Evolutionary conservation across 129 eudicot genomes (phyloP).

Genomic region (Artemisia argyi): DNA sequence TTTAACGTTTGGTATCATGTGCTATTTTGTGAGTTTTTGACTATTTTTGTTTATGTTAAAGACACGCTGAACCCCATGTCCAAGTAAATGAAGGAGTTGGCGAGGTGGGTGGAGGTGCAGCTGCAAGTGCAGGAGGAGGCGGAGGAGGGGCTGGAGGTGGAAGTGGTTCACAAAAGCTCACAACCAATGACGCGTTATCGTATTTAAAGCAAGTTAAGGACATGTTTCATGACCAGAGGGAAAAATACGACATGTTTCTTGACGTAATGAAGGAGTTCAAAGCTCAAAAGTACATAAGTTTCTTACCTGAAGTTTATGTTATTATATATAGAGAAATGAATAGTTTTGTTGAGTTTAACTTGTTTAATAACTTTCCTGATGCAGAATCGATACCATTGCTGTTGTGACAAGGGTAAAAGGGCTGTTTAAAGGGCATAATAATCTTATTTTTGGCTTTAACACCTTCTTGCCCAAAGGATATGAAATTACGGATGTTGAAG

Average conservation of each 20-base stretch:
- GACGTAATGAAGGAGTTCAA: slow-evolving; percentile 91
- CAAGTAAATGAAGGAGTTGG: slow-evolving; percentile 41
- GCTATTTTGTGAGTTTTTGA: neutral
- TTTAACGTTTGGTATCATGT: neutral
- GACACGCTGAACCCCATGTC: slow-evolving; percentile 67
- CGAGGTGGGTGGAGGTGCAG: slow-evolving; percentile 39
- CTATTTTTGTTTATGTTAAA: slow-evolving; percentile 33
- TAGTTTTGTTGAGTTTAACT: slow-evolving; percentile 4
- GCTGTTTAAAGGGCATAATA: slow-evolving; percentile 80
- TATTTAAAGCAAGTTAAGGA: slow-evolving; percentile 93
- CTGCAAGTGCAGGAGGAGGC: slow-evolving; percentile 43
- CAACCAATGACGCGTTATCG: slow-evolving; percentile 85
- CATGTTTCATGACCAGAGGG: slow-evolving; percentile 84
- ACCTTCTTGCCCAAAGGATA: slow-evolving; percentile 94
- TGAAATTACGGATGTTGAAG: slow-evolving; percentile 83
- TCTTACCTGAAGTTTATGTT: neutral
- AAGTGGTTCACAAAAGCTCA: slow-evolving; percentile 65
- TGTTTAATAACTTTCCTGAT: slow-evolving; percentile 4
- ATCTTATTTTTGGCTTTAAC: slow-evolving; percentile 82
- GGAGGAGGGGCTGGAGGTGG: slow-evolving; percentile 42
- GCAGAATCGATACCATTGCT: slow-evolving; percentile 82
- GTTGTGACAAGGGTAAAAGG: slow-evolving; percentile 80
- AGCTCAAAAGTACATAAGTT: slow-evolving; percentile 72
- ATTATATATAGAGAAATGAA: neutral
- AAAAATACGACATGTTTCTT: slow-evolving; percentile 79